These are phyloP conservation scores for Arabis hirsuta DNA, from an alignment of 345 rosid genomes.

Conservation along the genomic window DNA sequence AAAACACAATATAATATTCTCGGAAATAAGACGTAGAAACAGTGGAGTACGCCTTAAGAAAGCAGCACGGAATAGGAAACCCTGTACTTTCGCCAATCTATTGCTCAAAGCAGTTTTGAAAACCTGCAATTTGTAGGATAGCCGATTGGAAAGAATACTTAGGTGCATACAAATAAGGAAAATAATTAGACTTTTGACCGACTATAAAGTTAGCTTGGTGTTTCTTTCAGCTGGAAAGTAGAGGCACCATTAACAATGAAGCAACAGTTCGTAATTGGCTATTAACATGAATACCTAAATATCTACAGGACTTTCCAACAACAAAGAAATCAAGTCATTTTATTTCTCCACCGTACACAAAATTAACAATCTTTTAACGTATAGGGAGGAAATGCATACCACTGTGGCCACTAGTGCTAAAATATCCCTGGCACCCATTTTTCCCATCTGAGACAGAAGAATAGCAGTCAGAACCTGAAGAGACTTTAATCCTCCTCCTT, in stretches of 20 bases:
- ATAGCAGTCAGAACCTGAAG: conserved; percentile 74
- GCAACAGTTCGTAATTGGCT: conserved; percentile 3
- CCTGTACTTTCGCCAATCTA: conserved; percentile 97
- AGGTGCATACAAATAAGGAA: not conserved
- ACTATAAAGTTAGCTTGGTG: conserved; percentile 2
- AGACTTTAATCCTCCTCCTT: conserved; percentile 78
- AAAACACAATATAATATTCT: conserved; percentile 87
- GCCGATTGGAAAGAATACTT: conserved; percentile 21
- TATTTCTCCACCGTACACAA: not conserved
- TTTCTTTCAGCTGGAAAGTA: conserved; percentile 14
- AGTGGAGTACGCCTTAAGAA: conserved; percentile 88
- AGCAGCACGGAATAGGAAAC: conserved; percentile 95
- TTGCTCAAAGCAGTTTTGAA: conserved; percentile 89
- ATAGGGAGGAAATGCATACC: conserved; percentile 55
- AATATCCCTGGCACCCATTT: conserved; percentile 85
- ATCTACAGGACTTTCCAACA: conserved; percentile 22
- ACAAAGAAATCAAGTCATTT: not conserved
- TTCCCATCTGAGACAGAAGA: conserved; percentile 86
- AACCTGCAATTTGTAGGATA: conserved; percentile 55
- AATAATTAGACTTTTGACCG: not conserved
- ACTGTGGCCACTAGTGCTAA: conserved; percentile 71
- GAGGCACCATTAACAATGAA: not conserved
- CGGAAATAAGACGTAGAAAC: conserved; percentile 84
- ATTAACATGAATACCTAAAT: conserved; percentile 1
- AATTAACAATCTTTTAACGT: not conserved